Base-by-base conservation (phyloP, 2,329 filamentous ascomycete species). In the Monosporascus sp. region DNA sequence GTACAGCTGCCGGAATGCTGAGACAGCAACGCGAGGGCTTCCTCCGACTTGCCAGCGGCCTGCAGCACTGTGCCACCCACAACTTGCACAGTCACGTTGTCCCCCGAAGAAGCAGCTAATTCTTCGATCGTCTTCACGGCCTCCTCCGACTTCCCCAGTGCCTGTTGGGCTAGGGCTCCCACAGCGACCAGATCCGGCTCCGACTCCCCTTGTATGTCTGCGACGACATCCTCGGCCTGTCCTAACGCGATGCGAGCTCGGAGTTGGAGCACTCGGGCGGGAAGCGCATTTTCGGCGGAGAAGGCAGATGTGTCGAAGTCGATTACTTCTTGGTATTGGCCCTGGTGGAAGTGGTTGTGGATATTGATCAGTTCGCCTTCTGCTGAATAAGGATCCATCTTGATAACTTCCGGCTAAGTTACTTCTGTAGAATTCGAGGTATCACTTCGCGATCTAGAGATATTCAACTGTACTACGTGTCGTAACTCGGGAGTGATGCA, bases 1-100 rank as follows among this genome's bases (percentile, higher is more conserved):
- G 62, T 78, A 94, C 90, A 86, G 68, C 84, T 96, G 53, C 90
- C 91, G 67, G 96, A 87, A 69, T 97, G 93, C 71, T 90, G 86
- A 46, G 82, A 82, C 63, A 97, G 74, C 56, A 97, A 73, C 46
- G 84, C 81, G 55, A 97, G 73, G 16, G 94, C 94, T 69, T 93
- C 88, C 58, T 97, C 91, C n/a, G 84, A 83, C 76, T 89, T 87
- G 27, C 88, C 92, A 22, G 84, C 85, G 20, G 84, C 84, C 66
- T 93, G 89, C 56, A 97, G 75, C 48, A 97, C 83, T 0, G 85
- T 93, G n/a, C 88, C 92, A 27, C 82, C 86, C 7, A 93, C 73
- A 40, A 96, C 76, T 76, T 97, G 91, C 36, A 97, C 91, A 0
- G 81, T 86, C 51, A 83, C 73, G 67, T 96, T 95, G 55, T 94